These are phyloP conservation scores for Elsinoe arachidis DNA, from an alignment of 2,329 filamentous ascomycete genomes.

Conservation along the genomic window DNA sequence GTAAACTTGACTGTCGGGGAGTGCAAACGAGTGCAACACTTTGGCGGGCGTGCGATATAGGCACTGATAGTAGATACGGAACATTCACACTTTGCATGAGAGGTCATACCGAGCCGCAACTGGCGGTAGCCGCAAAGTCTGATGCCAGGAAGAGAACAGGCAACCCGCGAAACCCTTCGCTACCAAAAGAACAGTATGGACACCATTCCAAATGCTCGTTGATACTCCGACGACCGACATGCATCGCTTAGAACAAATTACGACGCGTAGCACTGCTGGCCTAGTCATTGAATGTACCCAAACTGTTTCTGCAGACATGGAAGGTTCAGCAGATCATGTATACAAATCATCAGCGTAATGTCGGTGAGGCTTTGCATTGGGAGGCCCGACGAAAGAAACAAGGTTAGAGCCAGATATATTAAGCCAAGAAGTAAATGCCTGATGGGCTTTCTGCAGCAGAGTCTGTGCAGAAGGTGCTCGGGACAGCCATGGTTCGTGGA, in stretches of 20 bases:
- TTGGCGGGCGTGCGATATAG: not conserved
- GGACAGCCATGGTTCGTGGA: not conserved
- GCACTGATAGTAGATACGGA: not conserved
- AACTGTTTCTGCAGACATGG: not conserved
- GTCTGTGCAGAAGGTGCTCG: not conserved
- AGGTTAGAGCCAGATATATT: not conserved
- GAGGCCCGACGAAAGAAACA: conserved; percentile 4
- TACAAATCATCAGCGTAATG: not conserved
- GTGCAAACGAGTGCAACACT: not conserved
- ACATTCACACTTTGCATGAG: too few relatives aligned
- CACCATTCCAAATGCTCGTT: not conserved
- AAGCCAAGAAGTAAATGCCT: not conserved
- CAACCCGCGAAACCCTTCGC: not conserved
- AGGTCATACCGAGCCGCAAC: too few relatives aligned
- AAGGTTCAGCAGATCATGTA: not conserved
- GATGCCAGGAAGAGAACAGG: not conserved
- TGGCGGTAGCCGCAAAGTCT: not conserved
- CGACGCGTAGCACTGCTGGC: not conserved
- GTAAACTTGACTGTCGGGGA: not conserved
- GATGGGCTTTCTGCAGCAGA: not conserved
- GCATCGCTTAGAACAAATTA: not conserved
- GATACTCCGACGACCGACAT: not conserved
- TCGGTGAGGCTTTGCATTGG: conserved; percentile 7
- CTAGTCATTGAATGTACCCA: not conserved
- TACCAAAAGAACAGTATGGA: not conserved